A percentile compares a stretch with the other conserved stretches of the same genome.
Conservation (phyloP, 352 stramenopile genomes). For the Phytophthora megakarya region DNA sequence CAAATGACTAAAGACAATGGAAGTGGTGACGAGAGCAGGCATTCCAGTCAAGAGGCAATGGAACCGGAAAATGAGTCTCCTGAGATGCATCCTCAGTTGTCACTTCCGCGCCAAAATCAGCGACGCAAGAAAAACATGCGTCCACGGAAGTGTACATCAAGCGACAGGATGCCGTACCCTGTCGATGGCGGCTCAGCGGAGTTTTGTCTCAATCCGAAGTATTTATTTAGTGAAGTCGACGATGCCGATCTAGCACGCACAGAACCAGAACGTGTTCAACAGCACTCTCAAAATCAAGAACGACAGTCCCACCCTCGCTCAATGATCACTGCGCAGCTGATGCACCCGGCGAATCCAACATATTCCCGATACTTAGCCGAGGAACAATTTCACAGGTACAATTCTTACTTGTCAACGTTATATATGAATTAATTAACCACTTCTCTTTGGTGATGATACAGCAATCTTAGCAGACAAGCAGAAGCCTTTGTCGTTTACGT, state of each 20-base stretch:
- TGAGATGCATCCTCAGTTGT: neutral
- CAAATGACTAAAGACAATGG: slow-evolving; percentile 2
- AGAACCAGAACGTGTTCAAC: slow-evolving; percentile 18
- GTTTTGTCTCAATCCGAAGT: slow-evolving; percentile 24
- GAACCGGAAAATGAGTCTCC: slow-evolving; percentile 1
- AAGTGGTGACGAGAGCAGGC: slow-evolving; percentile 24
- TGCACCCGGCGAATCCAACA: slow-evolving; percentile 23
- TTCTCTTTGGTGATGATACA: slow-evolving; percentile 18
- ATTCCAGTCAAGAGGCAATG: slow-evolving; percentile 9
- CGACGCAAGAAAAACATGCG: slow-evolving; percentile 24
- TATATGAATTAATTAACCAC: neutral
- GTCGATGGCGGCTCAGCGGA: slow-evolving; percentile 12
- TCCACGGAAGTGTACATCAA: slow-evolving; percentile 21
- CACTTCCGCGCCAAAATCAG: slow-evolving; percentile 16
- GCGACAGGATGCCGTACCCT: slow-evolving; percentile 9
- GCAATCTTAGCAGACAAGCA: slow-evolving; percentile 53
- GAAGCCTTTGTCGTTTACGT: slow-evolving; percentile 61
- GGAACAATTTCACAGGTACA: slow-evolving; percentile 44
- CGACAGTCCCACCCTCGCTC: slow-evolving; percentile 19
- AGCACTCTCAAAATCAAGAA: slow-evolving; percentile 19
- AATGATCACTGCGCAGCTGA: slow-evolving; percentile 14
- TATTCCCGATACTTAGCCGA: slow-evolving; percentile 33
- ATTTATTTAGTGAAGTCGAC: slow-evolving; percentile 33
- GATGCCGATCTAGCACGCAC: neutral
- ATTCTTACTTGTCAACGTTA: neutral